Evolutionary conservation across 768 basidiomycete species (phyloP), one percentile per base, ranked within the genome.

Genomic region (Mycena vulgaris): DNA sequence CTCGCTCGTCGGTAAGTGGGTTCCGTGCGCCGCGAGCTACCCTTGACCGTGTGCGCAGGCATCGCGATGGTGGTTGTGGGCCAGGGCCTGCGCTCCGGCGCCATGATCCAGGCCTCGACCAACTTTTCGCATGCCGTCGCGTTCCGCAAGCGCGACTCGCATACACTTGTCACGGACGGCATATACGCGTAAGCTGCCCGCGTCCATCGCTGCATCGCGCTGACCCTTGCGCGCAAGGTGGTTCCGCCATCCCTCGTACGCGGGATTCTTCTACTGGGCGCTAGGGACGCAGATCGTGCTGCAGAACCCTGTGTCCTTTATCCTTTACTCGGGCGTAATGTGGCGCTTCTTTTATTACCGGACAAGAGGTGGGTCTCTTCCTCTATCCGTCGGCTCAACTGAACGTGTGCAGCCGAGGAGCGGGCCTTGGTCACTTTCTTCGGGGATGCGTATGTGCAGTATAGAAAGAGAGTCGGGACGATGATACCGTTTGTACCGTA

Each of bases 231-330:
- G 5, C 42, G 6, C 42, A 45, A 45, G 42, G 42, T 93, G 89
- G 89, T 92, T 91, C 69, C 90, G 98, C 17, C 98, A 99, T 81
- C 98, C 98, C 14, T 98, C 97, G 0, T 99, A 99, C 75, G 89
- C 95, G 2, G 98, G 97, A 2, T 99, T 98, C 84, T 97, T 94
- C 80, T 99, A 97, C 80, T 99, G 98, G 98, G 96, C 96, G 0
- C 76, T 99, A 30, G 96, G 97, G 2, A 98, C 96, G 0, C 98
- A 99, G 78, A 81, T 99, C 40, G 88, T 95, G 0, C 85, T 99
- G 25, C 96, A 96, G 77, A 99, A 99, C 77, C 89, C 93, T 0
- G 33, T 96, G 19, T 90, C 90, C 17, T 90, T 94, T 71, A 49
- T 90, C 2, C 79, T 89, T 2, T 99, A 93, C 76, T 75, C 86